Conservation (phyloP, 768 basidiomycete genomes). For the Tulasnella sp. region DNA sequence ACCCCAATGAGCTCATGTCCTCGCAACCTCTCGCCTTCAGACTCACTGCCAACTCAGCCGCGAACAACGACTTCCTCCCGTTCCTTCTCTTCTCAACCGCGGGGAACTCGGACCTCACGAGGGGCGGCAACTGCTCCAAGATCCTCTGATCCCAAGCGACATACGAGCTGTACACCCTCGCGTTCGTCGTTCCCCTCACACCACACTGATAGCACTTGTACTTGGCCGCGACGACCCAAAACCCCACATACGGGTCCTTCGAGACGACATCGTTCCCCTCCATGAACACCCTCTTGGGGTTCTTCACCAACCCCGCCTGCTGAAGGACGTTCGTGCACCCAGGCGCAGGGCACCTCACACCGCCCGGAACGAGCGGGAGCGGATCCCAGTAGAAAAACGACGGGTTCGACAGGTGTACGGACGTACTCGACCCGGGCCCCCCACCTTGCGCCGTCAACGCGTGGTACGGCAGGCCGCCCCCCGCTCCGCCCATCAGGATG, state of each 20-base stretch:
- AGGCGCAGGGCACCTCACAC: background rate
- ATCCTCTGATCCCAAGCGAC: background rate
- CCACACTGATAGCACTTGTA: background rate
- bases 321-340: background rate
- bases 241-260: background rate
- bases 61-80: background rate
- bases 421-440: background rate
- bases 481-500: background rate
- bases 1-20: background rate
- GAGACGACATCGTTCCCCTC: background rate
- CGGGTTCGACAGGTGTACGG: background rate
- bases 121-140: background rate
- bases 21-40: background rate
- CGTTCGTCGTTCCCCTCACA: background rate
- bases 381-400: conserved; percentile 11
- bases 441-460: background rate
- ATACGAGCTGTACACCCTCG: background rate
- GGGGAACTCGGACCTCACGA: background rate
- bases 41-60: background rate
- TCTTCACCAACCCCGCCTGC: background rate
- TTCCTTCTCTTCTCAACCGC: background rate
- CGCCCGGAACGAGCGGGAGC: background rate
- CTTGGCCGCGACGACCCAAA: background rate
- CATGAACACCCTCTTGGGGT: background rate
- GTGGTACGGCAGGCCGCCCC: background rate